Conservation (phyloP, 257 asterid species). For the Fraxinus americana region DNA sequence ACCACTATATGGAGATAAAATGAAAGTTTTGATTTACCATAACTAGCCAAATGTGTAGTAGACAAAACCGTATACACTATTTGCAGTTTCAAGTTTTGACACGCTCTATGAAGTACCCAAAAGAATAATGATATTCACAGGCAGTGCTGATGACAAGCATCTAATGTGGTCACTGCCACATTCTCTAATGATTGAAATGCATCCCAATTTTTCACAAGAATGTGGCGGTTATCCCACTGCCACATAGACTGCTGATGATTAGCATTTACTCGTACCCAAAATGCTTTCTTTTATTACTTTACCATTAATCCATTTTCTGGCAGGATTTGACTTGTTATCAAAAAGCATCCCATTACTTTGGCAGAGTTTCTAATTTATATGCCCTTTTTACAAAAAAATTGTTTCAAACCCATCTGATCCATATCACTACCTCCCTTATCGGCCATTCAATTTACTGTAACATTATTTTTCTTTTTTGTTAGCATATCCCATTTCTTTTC, state of each 20-base stretch:
- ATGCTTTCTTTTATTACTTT: not conserved
- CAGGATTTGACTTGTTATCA: not conserved
- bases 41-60: not conserved
- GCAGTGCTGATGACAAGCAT: too few relatives aligned
- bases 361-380: not conserved
- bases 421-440: not conserved
- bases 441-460: not conserved
- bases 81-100: not conserved
- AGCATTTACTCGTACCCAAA: too few relatives aligned
- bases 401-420: not conserved
- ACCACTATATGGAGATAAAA: not conserved
- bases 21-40: not conserved
- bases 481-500: not conserved
- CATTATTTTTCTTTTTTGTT: not conserved
- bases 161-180: too few relatives aligned
- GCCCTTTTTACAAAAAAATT: not conserved
- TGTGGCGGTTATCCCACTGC: too few relatives aligned
- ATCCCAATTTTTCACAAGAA: too few relatives aligned
- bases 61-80: not conserved
- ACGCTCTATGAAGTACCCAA: not conserved
- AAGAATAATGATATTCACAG: too few relatives aligned
- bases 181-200: too few relatives aligned
- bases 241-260: too few relatives aligned
- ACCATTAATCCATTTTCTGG: too few relatives aligned
- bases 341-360: not conserved